Evolutionary conservation across 2,329 filamentous ascomycete species (phyloP).

Genomic region (Aspergillus puulaauensis): DNA sequence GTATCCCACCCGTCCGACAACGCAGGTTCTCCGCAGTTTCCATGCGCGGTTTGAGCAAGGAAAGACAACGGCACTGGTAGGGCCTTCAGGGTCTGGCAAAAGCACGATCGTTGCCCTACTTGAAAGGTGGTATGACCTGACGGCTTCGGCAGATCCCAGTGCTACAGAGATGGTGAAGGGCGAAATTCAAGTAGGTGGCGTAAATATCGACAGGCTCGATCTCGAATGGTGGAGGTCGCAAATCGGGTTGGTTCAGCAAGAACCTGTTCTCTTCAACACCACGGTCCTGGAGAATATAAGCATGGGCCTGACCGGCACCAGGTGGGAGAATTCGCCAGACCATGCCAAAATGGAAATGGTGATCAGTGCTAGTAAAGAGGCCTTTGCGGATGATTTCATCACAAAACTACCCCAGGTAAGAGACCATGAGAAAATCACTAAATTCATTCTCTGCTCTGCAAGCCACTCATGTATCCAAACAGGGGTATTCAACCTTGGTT

Average conservation of each 20-base stretch:
- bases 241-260: slow-evolving; percentile 69
- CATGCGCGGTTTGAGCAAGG: slow-evolving; percentile 72
- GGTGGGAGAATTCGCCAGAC: slow-evolving; percentile 60
- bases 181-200: slow-evolving; percentile 76
- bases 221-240: slow-evolving; percentile 88
- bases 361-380: slow-evolving; percentile 78
- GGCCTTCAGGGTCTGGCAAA: slow-evolving; percentile 47
- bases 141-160: slow-evolving; percentile 25
- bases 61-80: slow-evolving; percentile 45
- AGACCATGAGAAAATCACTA: too few species aligned
- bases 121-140: slow-evolving; percentile 44
- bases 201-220: slow-evolving; percentile 77
- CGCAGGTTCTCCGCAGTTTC: slow-evolving; percentile 82
- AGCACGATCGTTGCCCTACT: slow-evolving; percentile 52
- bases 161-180: slow-evolving; percentile 49
- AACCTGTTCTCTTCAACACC: slow-evolving; percentile 84
- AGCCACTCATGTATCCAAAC: slow-evolving; percentile 26
- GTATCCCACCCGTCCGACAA: slow-evolving; percentile 89
- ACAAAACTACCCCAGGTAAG: slow-evolving; percentile 59
- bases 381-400: slow-evolving; percentile 94
- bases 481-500: slow-evolving; percentile 89
- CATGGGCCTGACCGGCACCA: slow-evolving; percentile 85
- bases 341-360: slow-evolving; percentile 66
- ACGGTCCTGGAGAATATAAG: slow-evolving; percentile 87
- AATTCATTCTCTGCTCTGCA: not conserved